These are phyloP conservation scores for Macrolepiota albuminosa DNA, from an alignment of 768 basidiomycete genomes.

Conservation along the genomic window DNA sequence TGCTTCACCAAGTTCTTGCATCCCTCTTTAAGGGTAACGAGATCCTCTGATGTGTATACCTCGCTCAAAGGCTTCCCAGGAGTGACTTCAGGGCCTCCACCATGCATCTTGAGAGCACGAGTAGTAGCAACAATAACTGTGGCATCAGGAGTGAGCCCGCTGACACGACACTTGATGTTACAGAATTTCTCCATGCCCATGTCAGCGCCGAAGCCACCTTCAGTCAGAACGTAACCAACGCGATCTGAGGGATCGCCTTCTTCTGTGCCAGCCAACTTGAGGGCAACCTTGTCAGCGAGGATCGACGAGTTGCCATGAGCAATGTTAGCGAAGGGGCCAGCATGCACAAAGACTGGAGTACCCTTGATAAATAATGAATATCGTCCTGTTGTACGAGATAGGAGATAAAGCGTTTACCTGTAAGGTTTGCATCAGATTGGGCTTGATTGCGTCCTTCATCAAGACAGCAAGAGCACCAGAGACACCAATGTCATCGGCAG, in stretches of 20 bases:
- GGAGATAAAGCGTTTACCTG: constrained; percentile 41
- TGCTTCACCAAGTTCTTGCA: constrained; percentile 92
- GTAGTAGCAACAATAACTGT: constrained; percentile 96
- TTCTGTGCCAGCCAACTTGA: constrained; percentile 95
- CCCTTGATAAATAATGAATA: constrained; percentile 41
- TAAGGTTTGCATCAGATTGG: constrained; percentile 97
- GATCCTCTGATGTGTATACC: constrained; percentile 91
- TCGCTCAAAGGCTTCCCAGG: constrained; percentile 93
- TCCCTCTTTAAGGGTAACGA: constrained; percentile 84
- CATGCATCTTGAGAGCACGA: constrained; percentile 98
- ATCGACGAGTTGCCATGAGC: constrained; percentile 99
- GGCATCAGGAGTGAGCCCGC: constrained; percentile 90
- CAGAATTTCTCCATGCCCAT: constrained; percentile 99
- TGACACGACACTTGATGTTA: constrained; percentile 97
- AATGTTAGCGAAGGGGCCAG: constrained; percentile 98
- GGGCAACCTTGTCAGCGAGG: constrained; percentile 92
- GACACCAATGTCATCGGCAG: constrained; percentile 94
- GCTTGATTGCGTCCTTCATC: constrained; percentile 99
- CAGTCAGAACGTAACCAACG: constrained; percentile 93
- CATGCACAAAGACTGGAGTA: constrained; percentile 98
- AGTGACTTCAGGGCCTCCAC: constrained; percentile 93
- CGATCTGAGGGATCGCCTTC: constrained; percentile 78
- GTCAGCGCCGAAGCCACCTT: constrained; percentile 98
- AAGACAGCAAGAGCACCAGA: constrained; percentile 94
- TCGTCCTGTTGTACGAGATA: not conserved